Conservation (phyloP, 2,329 filamentous ascomycete genomes). For the Colletotrichum godetiae region DNA sequence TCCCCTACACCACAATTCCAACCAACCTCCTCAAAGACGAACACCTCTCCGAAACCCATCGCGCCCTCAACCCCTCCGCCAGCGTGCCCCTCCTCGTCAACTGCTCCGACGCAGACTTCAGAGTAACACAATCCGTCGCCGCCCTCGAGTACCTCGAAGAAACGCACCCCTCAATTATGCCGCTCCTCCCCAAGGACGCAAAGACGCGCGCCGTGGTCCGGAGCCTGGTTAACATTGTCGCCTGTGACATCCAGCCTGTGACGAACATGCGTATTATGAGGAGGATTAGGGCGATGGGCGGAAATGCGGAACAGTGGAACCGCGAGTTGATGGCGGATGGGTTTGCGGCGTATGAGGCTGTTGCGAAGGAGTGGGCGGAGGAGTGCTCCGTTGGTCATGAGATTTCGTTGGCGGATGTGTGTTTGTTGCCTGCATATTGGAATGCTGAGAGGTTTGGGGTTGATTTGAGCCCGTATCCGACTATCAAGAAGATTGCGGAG, state of each 20-base stretch:
- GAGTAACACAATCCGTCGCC: conserved; percentile 67
- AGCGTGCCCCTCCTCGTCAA: conserved; percentile 66
- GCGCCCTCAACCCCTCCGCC: conserved; percentile 61
- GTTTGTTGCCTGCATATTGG: conserved; percentile 68
- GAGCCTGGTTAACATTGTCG: conserved; percentile 64
- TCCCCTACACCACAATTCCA: conserved; percentile 57
- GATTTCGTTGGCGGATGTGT: conserved; percentile 68
- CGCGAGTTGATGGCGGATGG: conserved; percentile 62
- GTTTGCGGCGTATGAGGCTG: conserved; percentile 66
- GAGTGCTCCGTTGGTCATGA: conserved; percentile 66
- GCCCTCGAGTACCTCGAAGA: conserved; percentile 74
- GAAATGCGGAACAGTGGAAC: conserved; percentile 61
- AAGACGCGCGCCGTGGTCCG: conserved; percentile 61
- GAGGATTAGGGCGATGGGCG: conserved; percentile 56
- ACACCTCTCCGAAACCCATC: conserved; percentile 58
- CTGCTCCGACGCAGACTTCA: conserved; percentile 46
- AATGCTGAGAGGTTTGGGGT: conserved; percentile 66
- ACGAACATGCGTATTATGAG: conserved; percentile 67
- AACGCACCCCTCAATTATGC: conserved; percentile 49
- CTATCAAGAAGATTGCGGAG: conserved; percentile 56
- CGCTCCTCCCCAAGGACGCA: conserved; percentile 60
- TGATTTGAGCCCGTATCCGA: conserved; percentile 60
- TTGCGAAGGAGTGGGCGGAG: conserved; percentile 53
- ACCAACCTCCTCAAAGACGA: conserved; percentile 67
- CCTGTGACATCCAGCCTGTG: conserved; percentile 68